A percentile compares a stretch with the other conserved stretches of the same genome.
These are phyloP conservation scores for Gloeostereum incarnatum DNA, from an alignment of 768 basidiomycete species.

Conservation along the genomic window DNA sequence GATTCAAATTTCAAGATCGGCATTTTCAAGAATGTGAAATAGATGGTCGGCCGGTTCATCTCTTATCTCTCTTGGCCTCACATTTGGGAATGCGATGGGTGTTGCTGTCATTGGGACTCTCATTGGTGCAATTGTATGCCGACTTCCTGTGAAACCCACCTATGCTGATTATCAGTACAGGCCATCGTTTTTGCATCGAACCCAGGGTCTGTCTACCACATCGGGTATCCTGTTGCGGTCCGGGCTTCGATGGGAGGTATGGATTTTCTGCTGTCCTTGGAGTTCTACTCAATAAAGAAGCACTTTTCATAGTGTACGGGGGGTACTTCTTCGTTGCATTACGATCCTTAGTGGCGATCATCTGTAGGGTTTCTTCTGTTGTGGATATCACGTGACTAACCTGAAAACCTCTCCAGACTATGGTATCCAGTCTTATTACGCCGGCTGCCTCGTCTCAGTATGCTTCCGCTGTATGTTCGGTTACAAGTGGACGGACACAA, in stretches of 20 bases:
- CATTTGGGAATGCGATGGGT: constrained; percentile 14
- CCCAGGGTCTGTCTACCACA: constrained; percentile 12
- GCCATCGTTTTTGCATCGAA: constrained; percentile 12
- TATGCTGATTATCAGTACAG: neutral
- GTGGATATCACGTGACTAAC: neutral
- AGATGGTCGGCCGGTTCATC: constrained; percentile 13
- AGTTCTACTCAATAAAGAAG: no score
- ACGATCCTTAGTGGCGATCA: constrained; percentile 13
- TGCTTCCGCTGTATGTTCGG: constrained; percentile 14
- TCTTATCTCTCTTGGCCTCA: constrained; percentile 13
- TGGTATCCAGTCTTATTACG: constrained; percentile 13
- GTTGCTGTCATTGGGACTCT: constrained; percentile 11
- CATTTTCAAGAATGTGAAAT: neutral
- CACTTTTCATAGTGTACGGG: no score
- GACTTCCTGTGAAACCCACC: neutral
- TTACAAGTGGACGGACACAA: constrained; percentile 13
- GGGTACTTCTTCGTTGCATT: constrained; percentile 13
- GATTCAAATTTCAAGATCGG: neutral
- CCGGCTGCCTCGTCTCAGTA: constrained; percentile 11
- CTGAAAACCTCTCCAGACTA: constrained; percentile 1
- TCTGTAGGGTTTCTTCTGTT: constrained; percentile 6
- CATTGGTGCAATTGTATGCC: constrained; percentile 7
- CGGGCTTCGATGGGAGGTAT: constrained; percentile 13
- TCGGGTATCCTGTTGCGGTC: constrained; percentile 13
- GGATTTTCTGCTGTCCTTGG: no score